Evolutionary conservation across 2,329 filamentous ascomycete genomes (phyloP), one percentile per base, ranked within the genome.

Genomic region (Aspergillus phoenicis): DNA sequence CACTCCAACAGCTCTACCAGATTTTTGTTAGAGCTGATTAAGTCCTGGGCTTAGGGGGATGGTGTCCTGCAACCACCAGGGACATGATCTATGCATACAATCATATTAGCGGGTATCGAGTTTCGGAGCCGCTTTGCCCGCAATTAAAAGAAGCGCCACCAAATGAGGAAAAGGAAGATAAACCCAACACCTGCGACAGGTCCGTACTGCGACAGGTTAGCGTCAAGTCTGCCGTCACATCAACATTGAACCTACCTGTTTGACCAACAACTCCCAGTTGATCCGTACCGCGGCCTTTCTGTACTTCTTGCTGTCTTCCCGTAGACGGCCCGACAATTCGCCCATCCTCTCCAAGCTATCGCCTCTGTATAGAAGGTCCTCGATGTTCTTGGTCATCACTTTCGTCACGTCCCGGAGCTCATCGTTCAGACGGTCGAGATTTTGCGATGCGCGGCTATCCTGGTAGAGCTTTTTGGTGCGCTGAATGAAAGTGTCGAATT

Each of bases 321-420:
- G 84, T 75, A 99, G 79, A 64, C 94, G 83, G 59, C 87, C 90
- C 71, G 91, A 96, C 74, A 97, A 90, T 81, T 98, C 94, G 63
- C 95, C 94, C 95, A 99, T 99, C 71, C 93, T 87, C 80, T 99
- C 95, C 68, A 99, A 80, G 71, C 89, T 95, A 76, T 99, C 95
- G 28, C 95, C 95, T 64, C 96, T 84, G 76, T 99, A 99, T 57
- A 99, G 82, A 73, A 99, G 81, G 77, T 99, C 95, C 83, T 99
- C 95, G 69, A 99, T 98, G 78, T 99, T 99, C 86, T 98, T 98
- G 59, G 93, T 98, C 96, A 99, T 99, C 73, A 99, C 93, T 81
- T 97, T 93, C 1, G 95, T 98, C 58, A 99, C 96, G 78, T 98
- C 95, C 76, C 93, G 90, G 67, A 99, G 86, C 84, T 99, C 96